Conservation (phyloP, 371 early-diverging fungal species). For the Dichotomocladium elegans region DNA sequence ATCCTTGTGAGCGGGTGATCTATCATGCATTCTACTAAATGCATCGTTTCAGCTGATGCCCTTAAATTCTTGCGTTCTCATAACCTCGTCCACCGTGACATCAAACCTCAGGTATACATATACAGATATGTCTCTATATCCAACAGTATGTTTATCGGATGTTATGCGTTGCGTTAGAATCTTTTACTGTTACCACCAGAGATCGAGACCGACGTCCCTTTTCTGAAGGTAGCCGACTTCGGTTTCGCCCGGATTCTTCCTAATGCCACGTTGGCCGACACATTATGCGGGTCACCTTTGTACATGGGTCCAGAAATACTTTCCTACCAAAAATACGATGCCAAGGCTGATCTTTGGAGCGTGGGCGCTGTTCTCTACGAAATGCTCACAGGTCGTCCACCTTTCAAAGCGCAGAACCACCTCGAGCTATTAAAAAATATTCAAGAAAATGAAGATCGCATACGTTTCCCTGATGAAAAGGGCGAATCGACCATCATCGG, state of each 20-base stretch:
- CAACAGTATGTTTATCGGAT: too few species aligned
- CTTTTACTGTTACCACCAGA: slow-evolving; percentile 63
- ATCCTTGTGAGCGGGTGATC: neutral
- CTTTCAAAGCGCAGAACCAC: slow-evolving; percentile 92
- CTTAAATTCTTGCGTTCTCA: slow-evolving; percentile 81
- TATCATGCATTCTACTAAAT: neutral
- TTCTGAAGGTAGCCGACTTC: slow-evolving; percentile 93
- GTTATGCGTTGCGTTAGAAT: slow-evolving; percentile 66
- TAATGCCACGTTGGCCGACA: slow-evolving; percentile 82
- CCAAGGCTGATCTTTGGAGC: slow-evolving; percentile 96
- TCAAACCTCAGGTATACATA: slow-evolving; percentile 88
- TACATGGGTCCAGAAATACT: slow-evolving; percentile 98
- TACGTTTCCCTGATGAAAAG: slow-evolving; percentile 83
- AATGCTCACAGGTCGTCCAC: slow-evolving; percentile 86
- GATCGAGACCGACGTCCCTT: slow-evolving; percentile 53
- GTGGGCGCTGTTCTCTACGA: slow-evolving; percentile 95
- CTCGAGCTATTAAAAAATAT: slow-evolving; percentile 86
- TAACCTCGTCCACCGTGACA: slow-evolving; percentile 93
- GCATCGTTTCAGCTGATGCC: slow-evolving; percentile 58
- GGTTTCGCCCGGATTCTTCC: slow-evolving; percentile 92
- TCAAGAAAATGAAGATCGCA: slow-evolving; percentile 73
- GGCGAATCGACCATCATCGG: slow-evolving; percentile 33
- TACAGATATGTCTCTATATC: neutral
- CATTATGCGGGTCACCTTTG: slow-evolving; percentile 92
- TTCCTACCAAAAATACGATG: slow-evolving; percentile 88